These are phyloP conservation scores for Gentiana macrophylla DNA, from an alignment of 257 asterid genomes.

Conservation along the genomic window DNA sequence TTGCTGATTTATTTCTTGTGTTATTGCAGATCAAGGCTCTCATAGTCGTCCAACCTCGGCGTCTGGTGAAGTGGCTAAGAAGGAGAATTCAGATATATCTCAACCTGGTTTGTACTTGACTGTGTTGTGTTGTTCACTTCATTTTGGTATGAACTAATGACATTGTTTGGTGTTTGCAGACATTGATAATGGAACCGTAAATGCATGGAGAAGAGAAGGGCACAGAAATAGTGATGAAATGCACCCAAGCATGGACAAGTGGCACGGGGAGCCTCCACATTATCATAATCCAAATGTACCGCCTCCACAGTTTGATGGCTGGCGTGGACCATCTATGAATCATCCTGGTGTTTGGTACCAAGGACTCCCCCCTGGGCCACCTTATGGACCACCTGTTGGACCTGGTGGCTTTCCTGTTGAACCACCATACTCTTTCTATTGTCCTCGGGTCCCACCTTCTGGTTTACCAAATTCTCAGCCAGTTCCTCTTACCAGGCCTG, in stretches of 20 bases:
- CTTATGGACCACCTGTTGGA: conserved; percentile 58
- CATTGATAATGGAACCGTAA: conserved; percentile 32
- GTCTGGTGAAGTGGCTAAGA: conserved; percentile 37
- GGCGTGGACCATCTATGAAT: conserved; percentile 81
- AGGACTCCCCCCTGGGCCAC: conserved; percentile 76
- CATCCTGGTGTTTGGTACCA: conserved; percentile 76
- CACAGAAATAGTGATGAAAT: conserved; percentile 44
- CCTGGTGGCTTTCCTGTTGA: conserved; percentile 80
- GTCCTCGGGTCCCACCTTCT: conserved; percentile 70
- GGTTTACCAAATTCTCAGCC: conserved; percentile 61
- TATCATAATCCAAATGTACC: conserved; percentile 43
- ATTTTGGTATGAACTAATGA: neutral
- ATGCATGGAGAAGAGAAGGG: conserved; percentile 52
- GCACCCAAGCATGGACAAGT: conserved; percentile 43
- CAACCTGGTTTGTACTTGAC: conserved; percentile 44
- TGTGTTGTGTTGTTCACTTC: conserved; percentile 3
- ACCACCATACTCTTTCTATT: conserved; percentile 67
- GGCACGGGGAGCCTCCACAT: conserved; percentile 76
- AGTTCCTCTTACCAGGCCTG: conserved; percentile 41
- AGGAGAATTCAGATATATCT: conserved; percentile 30
- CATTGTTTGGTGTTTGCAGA: conserved; percentile 35
- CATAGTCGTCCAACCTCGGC: conserved; percentile 63
- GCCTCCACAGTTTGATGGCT: conserved; percentile 69
- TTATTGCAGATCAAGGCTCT: conserved; percentile 36
- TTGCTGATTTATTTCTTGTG: too few relatives aligned